Evolutionary conservation across 148 eudicot genomes (phyloP).

Genomic region (Rhododendron henanense): DNA sequence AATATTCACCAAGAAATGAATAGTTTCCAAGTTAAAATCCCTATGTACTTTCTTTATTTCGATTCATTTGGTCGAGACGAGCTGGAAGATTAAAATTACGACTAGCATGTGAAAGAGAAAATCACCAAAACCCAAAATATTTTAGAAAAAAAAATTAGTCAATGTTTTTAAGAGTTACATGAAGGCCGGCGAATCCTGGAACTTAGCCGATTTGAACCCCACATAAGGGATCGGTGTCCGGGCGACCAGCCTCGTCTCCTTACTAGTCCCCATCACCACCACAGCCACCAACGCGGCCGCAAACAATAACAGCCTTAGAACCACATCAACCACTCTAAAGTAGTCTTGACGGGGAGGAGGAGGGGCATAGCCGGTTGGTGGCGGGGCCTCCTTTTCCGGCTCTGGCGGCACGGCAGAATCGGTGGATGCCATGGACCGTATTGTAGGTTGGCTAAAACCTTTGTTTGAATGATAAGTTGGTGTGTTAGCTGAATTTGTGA

Average conservation of each 20-base stretch:
- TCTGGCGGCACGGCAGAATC: background rate
- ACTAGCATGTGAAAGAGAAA: too few species aligned
- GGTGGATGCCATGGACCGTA: constrained; percentile 11
- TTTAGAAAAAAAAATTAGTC: too few species aligned
- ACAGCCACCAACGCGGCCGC: constrained; percentile 10
- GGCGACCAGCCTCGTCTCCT: background rate
- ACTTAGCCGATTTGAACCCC: background rate
- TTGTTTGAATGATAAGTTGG: constrained; percentile 5
- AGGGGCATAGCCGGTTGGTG: background rate
- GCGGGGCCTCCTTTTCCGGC: constrained; percentile 1
- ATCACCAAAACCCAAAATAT: too few species aligned
- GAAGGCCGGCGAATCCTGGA: constrained; percentile 18
- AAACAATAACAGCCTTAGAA: constrained; percentile 15
- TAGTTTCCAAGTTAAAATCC: too few species aligned
- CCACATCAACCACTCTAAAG: constrained; percentile 13
- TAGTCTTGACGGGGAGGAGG: background rate
- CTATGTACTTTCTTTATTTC: too few species aligned
- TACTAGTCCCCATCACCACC: constrained; percentile 20
- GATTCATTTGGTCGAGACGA: too few species aligned
- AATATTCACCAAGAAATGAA: too few species aligned
- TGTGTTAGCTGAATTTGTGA: background rate
- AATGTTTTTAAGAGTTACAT: background rate
- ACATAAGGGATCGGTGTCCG: background rate
- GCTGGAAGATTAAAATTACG: too few species aligned
- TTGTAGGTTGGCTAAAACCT: background rate